A percentile compares a stretch with the other conserved stretches of the same genome.
These are phyloP conservation scores for Rossbeevera mucosa DNA, from an alignment of 768 basidiomycete species.

Conservation along the genomic window DNA sequence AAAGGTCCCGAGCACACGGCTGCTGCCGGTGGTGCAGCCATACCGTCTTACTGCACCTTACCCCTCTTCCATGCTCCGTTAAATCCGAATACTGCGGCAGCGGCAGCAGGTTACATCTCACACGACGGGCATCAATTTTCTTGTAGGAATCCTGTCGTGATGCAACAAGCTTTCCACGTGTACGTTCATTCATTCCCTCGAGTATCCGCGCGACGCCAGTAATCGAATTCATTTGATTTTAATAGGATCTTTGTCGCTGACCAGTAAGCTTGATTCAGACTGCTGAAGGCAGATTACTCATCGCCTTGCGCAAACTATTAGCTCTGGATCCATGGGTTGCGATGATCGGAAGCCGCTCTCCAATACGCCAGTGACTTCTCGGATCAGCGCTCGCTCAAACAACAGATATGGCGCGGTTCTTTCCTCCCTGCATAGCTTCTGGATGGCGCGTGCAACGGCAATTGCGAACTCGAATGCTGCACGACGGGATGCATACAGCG, in stretches of 20 bases:
- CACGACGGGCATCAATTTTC: constrained; percentile 52
- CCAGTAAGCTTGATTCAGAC: constrained; percentile 25
- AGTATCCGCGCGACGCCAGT: fast-evolving
- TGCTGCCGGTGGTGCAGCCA: constrained; percentile 34
- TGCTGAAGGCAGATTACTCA: not conserved
- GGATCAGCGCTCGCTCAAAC: constrained; percentile 34
- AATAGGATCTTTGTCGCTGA: constrained; percentile 54
- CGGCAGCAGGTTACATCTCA: constrained; percentile 46
- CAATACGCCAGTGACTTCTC: constrained; percentile 38
- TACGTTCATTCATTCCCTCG: constrained; percentile 27
- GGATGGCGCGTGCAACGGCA: constrained; percentile 46
- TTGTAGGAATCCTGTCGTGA: constrained; percentile 49
- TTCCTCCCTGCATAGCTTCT: constrained; percentile 52
- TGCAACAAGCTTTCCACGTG: constrained; percentile 59
- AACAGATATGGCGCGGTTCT: constrained; percentile 59
- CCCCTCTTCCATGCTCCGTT: constrained; percentile 48
- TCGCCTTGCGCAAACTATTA: constrained; percentile 10
- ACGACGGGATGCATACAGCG: constrained; percentile 52
- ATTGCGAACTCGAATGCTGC: constrained; percentile 22
- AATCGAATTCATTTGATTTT: not conserved
- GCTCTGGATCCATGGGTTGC: constrained; percentile 48
- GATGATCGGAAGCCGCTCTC: constrained; percentile 43
- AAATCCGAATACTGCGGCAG: constrained; percentile 23
- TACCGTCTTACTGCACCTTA: constrained; percentile 51
- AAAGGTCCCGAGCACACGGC: constrained; percentile 49